These are phyloP conservation scores for Solanum hybrid DNA, from an alignment of 305 asterid species.

Conservation along the genomic window DNA sequence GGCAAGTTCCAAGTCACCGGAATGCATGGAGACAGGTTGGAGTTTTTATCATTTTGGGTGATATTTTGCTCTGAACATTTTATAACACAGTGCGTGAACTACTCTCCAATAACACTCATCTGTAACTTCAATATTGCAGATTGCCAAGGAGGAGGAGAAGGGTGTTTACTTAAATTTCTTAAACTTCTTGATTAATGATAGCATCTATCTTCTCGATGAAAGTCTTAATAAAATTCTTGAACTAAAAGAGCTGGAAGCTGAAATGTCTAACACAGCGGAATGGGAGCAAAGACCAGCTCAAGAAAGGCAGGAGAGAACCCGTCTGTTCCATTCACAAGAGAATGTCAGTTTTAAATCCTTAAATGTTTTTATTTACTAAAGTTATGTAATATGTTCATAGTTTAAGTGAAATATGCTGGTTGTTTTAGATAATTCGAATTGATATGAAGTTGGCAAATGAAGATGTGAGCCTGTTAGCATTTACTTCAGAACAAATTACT, in stretches of 20 bases:
- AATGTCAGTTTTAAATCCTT: constrained; percentile 45
- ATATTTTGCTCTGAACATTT: not conserved
- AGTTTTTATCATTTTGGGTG: not conserved
- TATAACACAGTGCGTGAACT: not conserved
- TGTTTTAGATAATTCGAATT: constrained; percentile 70
- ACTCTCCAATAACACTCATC: not conserved
- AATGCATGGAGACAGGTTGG: constrained; percentile 92
- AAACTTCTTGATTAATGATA: constrained; percentile 87
- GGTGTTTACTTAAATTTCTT: constrained; percentile 87
- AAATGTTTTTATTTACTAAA: not conserved
- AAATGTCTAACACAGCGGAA: constrained; percentile 86
- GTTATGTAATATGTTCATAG: not conserved
- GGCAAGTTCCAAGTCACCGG: constrained; percentile 98
- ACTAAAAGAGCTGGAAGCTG: constrained; percentile 90
- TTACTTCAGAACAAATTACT: constrained; percentile 90
- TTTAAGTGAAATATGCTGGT: constrained; percentile 10
- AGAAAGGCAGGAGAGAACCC: constrained; percentile 98
- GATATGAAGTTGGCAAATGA: constrained; percentile 96
- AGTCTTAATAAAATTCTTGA: constrained; percentile 97
- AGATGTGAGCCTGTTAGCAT: constrained; percentile 88
- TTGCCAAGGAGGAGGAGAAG: constrained; percentile 97
- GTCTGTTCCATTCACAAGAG: constrained; percentile 94
- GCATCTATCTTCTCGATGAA: constrained; percentile 91
- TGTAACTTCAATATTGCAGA: constrained; percentile 28
- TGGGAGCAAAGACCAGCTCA: constrained; percentile 93